Percentiles rank a stretch among this genome's conserved stretches.
These are phyloP conservation scores for Wallacemonas collosoma DNA, from an alignment of 208 protist genomes.

Conservation along the genomic window DNA sequence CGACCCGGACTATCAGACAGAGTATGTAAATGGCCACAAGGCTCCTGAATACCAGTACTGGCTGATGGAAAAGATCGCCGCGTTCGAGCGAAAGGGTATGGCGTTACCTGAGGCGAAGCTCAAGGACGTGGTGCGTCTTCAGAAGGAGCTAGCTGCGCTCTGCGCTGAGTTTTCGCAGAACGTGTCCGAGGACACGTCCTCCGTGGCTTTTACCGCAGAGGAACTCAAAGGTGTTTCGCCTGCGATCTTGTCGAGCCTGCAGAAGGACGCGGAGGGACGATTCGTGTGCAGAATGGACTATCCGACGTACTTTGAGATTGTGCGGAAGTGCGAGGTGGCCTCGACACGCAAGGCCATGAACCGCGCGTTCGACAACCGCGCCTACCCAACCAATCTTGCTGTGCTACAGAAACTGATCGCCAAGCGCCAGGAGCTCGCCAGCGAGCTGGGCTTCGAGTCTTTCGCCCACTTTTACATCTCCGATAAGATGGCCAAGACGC, in stretches of 20 bases:
- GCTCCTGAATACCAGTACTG: conserved; percentile 71
- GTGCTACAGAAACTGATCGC: conserved; percentile 68
- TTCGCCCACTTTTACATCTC: conserved; percentile 71
- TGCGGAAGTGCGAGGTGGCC: conserved; percentile 84
- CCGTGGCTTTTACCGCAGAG: conserved; percentile 49
- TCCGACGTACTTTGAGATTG: conserved; percentile 85
- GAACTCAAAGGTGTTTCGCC: conserved; percentile 72
- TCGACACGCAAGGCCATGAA: conserved; percentile 62
- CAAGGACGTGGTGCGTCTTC: conserved; percentile 55
- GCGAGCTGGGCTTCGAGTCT: conserved; percentile 64
- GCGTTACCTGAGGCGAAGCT: conserved; percentile 68
- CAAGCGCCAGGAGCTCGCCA: conserved; percentile 72
- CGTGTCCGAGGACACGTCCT: conserved; percentile 77
- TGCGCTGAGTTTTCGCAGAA: conserved; percentile 76
- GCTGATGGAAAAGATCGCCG: conserved; percentile 60
- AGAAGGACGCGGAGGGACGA: conserved; percentile 37
- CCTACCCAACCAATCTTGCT: conserved; percentile 63
- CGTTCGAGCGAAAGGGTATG: conserved; percentile 71
- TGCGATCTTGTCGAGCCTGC: conserved; percentile 40
- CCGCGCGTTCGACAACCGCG: conserved; percentile 69
- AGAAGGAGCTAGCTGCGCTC: conserved; percentile 70
- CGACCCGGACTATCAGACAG: conserved; percentile 30
- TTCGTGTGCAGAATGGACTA: conserved; percentile 84
- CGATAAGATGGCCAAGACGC: conserved; percentile 85
- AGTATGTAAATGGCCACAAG: conserved; percentile 37